A percentile compares a stretch with the other conserved stretches of the same genome.
These are phyloP conservation scores for Ogataea saltuana DNA, from an alignment of 805 yeast genomes.

Conservation along the genomic window DNA sequence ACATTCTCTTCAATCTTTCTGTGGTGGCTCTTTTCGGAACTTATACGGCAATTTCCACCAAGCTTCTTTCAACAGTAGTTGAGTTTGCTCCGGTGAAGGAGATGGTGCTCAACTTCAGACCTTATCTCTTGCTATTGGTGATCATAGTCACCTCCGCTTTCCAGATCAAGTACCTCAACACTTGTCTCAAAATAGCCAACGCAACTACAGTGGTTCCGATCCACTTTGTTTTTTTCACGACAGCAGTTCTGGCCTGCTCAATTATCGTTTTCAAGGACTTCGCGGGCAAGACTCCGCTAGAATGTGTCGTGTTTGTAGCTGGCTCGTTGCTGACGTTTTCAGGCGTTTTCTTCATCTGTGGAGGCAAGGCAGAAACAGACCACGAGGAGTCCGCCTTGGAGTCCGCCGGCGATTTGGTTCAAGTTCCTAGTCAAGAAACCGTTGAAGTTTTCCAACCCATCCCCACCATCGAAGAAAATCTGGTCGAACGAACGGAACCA, in stretches of 20 bases:
- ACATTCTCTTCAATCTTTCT: constrained; percentile 35
- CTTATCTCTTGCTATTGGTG: constrained; percentile 36
- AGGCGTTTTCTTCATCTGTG: constrained; percentile 44
- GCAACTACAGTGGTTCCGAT: constrained; percentile 51
- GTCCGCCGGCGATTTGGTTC: too few species aligned
- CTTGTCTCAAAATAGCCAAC: constrained; percentile 41
- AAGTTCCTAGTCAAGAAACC: too few species aligned
- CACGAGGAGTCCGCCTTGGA: neutral
- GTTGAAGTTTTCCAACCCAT: neutral
- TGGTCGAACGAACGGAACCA: neutral
- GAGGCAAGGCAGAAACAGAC: constrained; percentile 14
- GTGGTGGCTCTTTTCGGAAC: constrained; percentile 49
- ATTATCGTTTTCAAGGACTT: constrained; percentile 44
- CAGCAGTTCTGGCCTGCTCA: constrained; percentile 45
- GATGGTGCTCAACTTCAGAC: constrained; percentile 29
- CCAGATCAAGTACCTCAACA: constrained; percentile 42
- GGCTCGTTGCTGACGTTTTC: constrained; percentile 41
- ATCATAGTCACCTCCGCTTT: constrained; percentile 40
- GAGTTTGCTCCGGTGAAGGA: constrained; percentile 28
- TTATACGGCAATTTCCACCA: constrained; percentile 47
- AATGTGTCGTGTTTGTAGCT: constrained; percentile 28
- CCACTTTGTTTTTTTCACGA: constrained; percentile 49
- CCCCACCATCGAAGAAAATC: neutral
- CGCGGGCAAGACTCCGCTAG: constrained; percentile 27
- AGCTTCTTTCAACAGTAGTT: constrained; percentile 39